Base-by-base conservation (phyloP, 2,329 filamentous ascomycete species). In the Exophiala bonariae region DNA sequence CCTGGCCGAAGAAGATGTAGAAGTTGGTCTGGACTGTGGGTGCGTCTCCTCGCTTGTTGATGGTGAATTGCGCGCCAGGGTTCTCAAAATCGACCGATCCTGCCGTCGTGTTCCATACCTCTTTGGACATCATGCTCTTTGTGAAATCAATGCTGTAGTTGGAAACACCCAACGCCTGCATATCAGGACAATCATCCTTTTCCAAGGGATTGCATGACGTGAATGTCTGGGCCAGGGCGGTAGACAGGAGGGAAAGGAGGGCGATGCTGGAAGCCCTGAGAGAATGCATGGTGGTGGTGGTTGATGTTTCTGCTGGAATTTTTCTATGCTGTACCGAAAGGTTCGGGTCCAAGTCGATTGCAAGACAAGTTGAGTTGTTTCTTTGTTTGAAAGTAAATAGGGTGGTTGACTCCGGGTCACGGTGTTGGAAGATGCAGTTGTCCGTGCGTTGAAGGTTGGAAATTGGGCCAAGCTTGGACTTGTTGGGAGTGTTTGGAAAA, bases 1-100 rank as follows among this genome's bases (percentile, higher is more conserved):
- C 83, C 50, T 83, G 81, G 44, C 89, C 89, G 57, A 86, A 92
- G 74, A 95, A 90, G 68, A 95, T 86, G 72, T 89, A 93, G 66
- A 90, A 92, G 59, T 83, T 82, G 37, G 86, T 83, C 55, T 83
- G 79, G 52, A 95, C 79, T 1, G 89, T 95, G 1, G 89, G 87
- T 0, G 89, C 86, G 60, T 95, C 82, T 54, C 84, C 81, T 55
- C 82, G 77, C 63, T 84, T 77, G 46, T 67, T 71, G 68, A 96
- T 83, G 41, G 79, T 85, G 70, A 95, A 91, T 45, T 78, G 72
- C 35, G 87, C 86, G 30, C 86, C 87, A 0, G 81, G 71, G 36
- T 75, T 64, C 47, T 77, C 76, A 64, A 84, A 90, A 11, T 72
- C 71, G 45, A 92, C 75, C 7, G 68, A 69, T 41, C 87, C 87